A percentile compares a stretch with the other conserved stretches of the same genome.
These are phyloP conservation scores for Thermothelomyces thermophilus DNA, from an alignment of 2,329 filamentous ascomycete genomes.

Conservation along the genomic window DNA sequence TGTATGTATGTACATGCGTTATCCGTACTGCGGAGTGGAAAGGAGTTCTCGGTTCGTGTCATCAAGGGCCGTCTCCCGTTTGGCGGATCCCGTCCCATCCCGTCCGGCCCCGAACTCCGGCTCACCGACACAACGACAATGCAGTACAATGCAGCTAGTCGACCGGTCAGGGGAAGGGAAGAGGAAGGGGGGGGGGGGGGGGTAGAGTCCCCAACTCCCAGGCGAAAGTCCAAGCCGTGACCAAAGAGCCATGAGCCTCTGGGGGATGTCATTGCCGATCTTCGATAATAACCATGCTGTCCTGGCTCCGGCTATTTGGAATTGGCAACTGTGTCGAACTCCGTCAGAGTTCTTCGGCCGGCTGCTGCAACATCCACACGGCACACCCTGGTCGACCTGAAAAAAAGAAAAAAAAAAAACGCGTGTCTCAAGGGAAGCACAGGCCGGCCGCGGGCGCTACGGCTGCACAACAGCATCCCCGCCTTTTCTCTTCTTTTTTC, in stretches of 20 bases:
- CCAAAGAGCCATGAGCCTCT: slow-evolving; percentile 6
- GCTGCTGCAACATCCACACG: slow-evolving; percentile 1
- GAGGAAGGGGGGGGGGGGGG: too few species aligned
- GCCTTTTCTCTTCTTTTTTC: background rate
- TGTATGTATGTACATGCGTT: too few species aligned
- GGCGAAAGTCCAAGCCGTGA: background rate
- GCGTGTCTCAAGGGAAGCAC: slow-evolving; percentile 7
- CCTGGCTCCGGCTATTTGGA: slow-evolving; percentile 6
- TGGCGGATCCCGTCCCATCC: slow-evolving; percentile 8
- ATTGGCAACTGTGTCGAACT: slow-evolving; percentile 2
- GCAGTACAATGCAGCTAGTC: slow-evolving; percentile 17
- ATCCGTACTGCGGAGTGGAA: too few species aligned
- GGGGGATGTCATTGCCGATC: slow-evolving; percentile 11
- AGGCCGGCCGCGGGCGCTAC: slow-evolving; percentile 3
- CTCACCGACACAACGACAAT: slow-evolving; percentile 21
- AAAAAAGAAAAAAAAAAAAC: too few species aligned
- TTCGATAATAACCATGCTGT: background rate
- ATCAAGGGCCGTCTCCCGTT: slow-evolving; percentile 9
- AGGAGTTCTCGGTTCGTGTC: slow-evolving; percentile 11
- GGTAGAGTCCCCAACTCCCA: slow-evolving; percentile 8
- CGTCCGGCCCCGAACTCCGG: background rate
- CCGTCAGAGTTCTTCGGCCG: slow-evolving; percentile 8
- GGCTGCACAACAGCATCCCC: slow-evolving; percentile 12
- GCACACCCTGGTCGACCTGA: background rate
- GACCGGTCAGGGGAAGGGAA: slow-evolving; percentile 18